Percentiles rank a stretch among this genome's conserved stretches.
Conservation (phyloP, 495 filamentous ascomycete genomes). For the Geopyxis carbonaria region DNA sequence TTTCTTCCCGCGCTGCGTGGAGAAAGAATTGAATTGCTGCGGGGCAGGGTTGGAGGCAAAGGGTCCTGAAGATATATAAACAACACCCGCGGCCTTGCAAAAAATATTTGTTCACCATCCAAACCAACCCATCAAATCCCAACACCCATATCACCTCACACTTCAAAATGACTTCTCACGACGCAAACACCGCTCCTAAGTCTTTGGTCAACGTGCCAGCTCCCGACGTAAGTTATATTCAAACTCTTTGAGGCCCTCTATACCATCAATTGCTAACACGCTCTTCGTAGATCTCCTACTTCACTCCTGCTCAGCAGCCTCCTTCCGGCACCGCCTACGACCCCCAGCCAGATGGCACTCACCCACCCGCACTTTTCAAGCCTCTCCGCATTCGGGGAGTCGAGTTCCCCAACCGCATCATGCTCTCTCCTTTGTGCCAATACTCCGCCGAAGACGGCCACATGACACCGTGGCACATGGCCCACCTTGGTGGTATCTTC, state of each 20-base stretch:
- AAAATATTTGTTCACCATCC: no score
- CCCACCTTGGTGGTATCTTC: conserved; percentile 38
- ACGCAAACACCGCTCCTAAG: no score
- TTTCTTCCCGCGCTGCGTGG: no score
- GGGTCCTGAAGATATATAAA: no score
- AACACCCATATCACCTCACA: no score
- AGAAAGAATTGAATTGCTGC: no score
- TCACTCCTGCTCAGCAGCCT: conserved; percentile 40
- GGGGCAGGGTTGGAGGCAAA: no score
- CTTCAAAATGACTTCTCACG: no score
- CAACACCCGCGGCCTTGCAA: no score
- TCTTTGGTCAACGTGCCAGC: conserved; percentile 2
- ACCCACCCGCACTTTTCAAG: conserved; percentile 42
- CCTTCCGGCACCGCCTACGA: conserved; percentile 37
- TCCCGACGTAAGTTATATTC: neutral
- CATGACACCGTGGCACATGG: conserved; percentile 42
- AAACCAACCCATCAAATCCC: no score
- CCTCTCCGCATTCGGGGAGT: conserved; percentile 48
- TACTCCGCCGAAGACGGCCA: conserved; percentile 50
- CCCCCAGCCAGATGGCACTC: conserved; percentile 23
- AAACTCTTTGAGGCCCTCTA: neutral
- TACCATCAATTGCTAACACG: neutral
- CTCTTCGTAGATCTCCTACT: conserved; percentile 30
- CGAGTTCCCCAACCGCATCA: conserved; percentile 57
- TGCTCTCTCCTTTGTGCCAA: conserved; percentile 42